These are phyloP conservation scores for Fusarium anthophilum DNA, from an alignment of 2,329 filamentous ascomycete species.

Conservation along the genomic window DNA sequence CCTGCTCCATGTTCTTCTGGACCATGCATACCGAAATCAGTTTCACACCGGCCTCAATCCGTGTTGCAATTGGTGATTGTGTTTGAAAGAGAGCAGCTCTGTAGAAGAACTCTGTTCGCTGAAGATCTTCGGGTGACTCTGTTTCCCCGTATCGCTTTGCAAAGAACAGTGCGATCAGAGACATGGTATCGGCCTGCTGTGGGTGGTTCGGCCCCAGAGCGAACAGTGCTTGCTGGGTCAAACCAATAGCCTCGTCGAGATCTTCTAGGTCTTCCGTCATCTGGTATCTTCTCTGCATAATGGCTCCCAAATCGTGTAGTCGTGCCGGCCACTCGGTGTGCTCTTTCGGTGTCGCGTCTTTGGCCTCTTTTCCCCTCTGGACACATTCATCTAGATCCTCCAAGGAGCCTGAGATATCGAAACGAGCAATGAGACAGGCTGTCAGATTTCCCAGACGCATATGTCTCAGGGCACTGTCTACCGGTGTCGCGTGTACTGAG, in stretches of 20 bases:
- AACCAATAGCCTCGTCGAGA: background rate
- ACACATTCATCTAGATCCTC: background rate
- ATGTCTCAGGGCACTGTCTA: background rate
- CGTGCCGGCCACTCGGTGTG: background rate
- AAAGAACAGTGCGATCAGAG: background rate
- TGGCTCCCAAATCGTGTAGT: background rate
- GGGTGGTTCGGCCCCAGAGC: background rate
- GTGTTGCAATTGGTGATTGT: background rate
- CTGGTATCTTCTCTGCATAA: background rate
- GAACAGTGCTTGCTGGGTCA: background rate
- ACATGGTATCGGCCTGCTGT: background rate
- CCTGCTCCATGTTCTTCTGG: background rate
- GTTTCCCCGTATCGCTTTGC: background rate
- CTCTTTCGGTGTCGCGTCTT: background rate
- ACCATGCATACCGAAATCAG: background rate
- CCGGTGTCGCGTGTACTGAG: background rate
- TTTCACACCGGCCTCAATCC: background rate
- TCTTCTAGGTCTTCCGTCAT: background rate
- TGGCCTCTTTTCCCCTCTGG: background rate
- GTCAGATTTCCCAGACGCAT: background rate
- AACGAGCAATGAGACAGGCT: background rate
- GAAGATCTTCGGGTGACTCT: background rate
- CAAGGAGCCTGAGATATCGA: background rate
- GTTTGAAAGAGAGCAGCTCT: background rate
- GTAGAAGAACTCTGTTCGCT: background rate